Evolutionary conservation across 2,329 filamentous ascomycete genomes (phyloP).

Genomic region (Xylariaceae sp.): DNA sequence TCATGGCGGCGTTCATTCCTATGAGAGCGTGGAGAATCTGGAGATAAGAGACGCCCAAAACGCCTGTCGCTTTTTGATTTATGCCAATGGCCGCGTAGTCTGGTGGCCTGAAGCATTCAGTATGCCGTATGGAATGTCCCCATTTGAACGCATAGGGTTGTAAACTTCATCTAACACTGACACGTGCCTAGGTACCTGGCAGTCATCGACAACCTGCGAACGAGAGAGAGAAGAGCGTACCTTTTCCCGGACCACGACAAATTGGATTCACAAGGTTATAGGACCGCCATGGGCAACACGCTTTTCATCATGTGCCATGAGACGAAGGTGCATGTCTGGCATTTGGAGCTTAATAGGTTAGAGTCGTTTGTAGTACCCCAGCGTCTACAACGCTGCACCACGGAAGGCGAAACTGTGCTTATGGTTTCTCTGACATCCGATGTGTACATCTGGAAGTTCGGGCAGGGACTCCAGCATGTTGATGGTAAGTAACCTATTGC

Average conservation of each 20-base stretch:
- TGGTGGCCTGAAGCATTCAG: slow-evolving; percentile 34
- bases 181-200: slow-evolving; percentile 20
- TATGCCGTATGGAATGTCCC: slow-evolving; percentile 22
- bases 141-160: neutral
- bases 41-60: slow-evolving; percentile 18
- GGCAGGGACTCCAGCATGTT: slow-evolving; percentile 20
- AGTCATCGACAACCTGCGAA: slow-evolving; percentile 32
- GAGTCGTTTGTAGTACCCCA: slow-evolving; percentile 25
- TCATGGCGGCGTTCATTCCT: slow-evolving; percentile 32
- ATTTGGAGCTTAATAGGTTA: slow-evolving; percentile 27
- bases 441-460: slow-evolving; percentile 30
- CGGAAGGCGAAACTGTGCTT: slow-evolving; percentile 29
- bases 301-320: slow-evolving; percentile 31
- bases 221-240: slow-evolving; percentile 28
- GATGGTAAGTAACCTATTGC: slow-evolving; percentile 16
- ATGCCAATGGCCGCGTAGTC: slow-evolving; percentile 29
- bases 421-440: slow-evolving; percentile 27
- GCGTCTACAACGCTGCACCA: slow-evolving; percentile 27
- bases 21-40: slow-evolving; percentile 23
- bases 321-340: slow-evolving; percentile 31
- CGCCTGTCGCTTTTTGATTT: slow-evolving; percentile 31
- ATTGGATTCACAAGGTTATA: slow-evolving; percentile 26
- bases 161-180: neutral
- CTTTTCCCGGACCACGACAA: slow-evolving; percentile 26
- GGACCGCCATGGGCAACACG: slow-evolving; percentile 31